Evolutionary conservation across 129 eudicot species (phyloP), one percentile per base, ranked within the genome.

Genomic region (Lonicera japonica): DNA sequence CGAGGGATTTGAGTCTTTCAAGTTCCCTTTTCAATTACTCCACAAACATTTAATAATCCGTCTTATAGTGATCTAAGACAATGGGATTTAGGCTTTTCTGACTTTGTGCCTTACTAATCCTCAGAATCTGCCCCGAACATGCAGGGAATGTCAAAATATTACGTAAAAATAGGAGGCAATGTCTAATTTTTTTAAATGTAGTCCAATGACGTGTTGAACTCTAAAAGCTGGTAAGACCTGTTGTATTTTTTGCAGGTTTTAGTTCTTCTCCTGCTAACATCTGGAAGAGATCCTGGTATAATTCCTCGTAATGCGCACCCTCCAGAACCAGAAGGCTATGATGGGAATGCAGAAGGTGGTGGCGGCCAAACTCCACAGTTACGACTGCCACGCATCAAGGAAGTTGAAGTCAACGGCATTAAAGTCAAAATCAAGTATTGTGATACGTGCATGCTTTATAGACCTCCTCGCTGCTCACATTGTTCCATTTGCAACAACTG

Each of bases 381-480:
- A 54, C 84, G 96, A 25, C 67, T 92, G 73, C 95, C 99, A 17
- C 99, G 99, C 52, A 67, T 92, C 19, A 92, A 85, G 71, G 99
- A 92, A 85, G 99, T 92, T 58, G 92, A 92, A 76, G 99, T 92
- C 12, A 92, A 92, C 75, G 99, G 99, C 48, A 64, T 80, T 50
- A 79, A 95, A 23, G 95, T 92, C 67, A 92, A 92, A 75, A 83
- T 92, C 51, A 92, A 92, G 82, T 92, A 92, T 55, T 92, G 99
- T 69, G 99, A 92, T 67, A 92, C 99, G 41, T 92, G 99, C 85
- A 92, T 92, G 99, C 96, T 92, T 66, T 92, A 92, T 66, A 78
- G 99, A 64, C 99, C 99, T 72, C 99, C 99, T 25, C 89, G 99
- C 62, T 92, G 99, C 77, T 92, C 99, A 16, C 99, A 92, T 72